A percentile compares a stretch with the other conserved stretches of the same genome.
phyloP scores from a whole-genome alignment of 2,329 filamentous ascomycete genomes.

The Ophiocordyceps camponoti-floridani region DNA sequence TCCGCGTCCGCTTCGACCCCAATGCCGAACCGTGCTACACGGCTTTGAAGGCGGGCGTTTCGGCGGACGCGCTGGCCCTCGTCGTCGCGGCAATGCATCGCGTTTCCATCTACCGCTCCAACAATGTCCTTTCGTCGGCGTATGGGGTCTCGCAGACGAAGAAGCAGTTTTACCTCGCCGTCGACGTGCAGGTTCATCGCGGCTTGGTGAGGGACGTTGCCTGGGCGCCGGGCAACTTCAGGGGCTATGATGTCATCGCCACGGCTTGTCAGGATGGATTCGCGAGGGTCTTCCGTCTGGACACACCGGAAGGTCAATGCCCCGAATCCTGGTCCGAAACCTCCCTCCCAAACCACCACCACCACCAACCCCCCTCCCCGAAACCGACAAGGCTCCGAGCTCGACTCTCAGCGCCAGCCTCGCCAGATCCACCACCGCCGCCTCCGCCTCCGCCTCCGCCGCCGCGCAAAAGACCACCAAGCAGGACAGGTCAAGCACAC shows the following conservation, averaged over 20 bases:
- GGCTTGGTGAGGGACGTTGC: conserved; percentile 72
- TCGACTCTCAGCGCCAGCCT: conserved; percentile 35
- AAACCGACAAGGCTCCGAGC: no score
- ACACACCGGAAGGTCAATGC: conserved; percentile 35
- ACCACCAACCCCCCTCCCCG: conserved; percentile 10
- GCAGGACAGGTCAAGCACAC: conserved; percentile 46
- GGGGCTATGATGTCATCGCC: conserved; percentile 78
- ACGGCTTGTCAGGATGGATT: conserved; percentile 86
- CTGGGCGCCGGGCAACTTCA: conserved; percentile 82
- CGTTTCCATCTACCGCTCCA: conserved; percentile 68
- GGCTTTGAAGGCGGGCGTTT: conserved; percentile 63
- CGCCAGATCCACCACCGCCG: conserved; percentile 32
- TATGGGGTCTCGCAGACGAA: conserved; percentile 35
- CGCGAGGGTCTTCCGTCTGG: conserved; percentile 72
- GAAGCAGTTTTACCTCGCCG: conserved; percentile 74
- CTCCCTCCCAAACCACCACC: conserved; percentile 18
- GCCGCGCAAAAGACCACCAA: conserved; percentile 23
- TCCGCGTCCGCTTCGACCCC: conserved; percentile 75
- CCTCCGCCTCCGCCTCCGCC: conserved; percentile 34
- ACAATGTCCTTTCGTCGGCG: conserved; percentile 33
- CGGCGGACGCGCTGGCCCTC: conserved; percentile 59
- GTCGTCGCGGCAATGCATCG: conserved; percentile 75
- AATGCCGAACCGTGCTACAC: conserved; percentile 67
- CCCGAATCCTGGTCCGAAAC: conserved; percentile 28
- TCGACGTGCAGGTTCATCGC: conserved; percentile 47